These are phyloP conservation scores for Melastoma candidum DNA, from an alignment of 441 rosid genomes.

Conservation along the genomic window DNA sequence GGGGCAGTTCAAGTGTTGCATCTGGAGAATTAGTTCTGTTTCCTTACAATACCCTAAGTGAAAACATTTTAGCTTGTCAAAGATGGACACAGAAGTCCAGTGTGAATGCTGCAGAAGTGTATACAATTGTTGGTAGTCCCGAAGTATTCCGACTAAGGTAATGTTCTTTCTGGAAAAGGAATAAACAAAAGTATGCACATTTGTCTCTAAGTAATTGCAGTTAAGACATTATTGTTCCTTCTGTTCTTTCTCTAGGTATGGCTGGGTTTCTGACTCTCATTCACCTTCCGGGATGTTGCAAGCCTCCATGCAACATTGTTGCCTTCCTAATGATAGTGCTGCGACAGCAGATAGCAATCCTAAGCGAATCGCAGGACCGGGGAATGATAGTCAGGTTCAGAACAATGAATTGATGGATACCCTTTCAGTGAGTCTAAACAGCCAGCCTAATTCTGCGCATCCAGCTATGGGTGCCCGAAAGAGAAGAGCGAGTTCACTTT, in stretches of 20 bases:
- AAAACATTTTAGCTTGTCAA: slow-evolving; percentile 39
- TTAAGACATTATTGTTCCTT: neutral
- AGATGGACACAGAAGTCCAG: slow-evolving; percentile 79
- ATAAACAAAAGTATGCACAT: neutral
- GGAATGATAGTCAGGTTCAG: slow-evolving; percentile 21
- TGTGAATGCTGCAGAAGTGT: slow-evolving; percentile 57
- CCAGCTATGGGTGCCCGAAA: slow-evolving; percentile 16
- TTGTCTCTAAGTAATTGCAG: neutral
- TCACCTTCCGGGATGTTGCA: slow-evolving; percentile 28
- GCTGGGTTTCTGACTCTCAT: slow-evolving; percentile 61
- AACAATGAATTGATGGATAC: slow-evolving; percentile 19
- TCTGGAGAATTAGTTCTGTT: slow-evolving; percentile 74
- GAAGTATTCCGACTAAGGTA: slow-evolving; percentile 84
- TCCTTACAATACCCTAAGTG: slow-evolving; percentile 63
- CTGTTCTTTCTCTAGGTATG: slow-evolving; percentile 59
- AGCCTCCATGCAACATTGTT: slow-evolving; percentile 26
- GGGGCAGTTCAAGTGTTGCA: slow-evolving; percentile 85
- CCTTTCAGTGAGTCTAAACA: slow-evolving; percentile 20
- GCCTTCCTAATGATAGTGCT: slow-evolving; percentile 28
- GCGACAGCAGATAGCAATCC: slow-evolving; percentile 28
- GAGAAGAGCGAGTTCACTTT: slow-evolving; percentile 8
- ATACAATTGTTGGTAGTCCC: slow-evolving; percentile 60
- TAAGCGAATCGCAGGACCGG: slow-evolving; percentile 21
- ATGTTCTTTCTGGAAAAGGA: slow-evolving; percentile 8
- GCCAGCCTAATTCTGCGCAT: slow-evolving; percentile 13